Evolutionary conservation across 805 yeast species (phyloP), one percentile per base, ranked within the genome.

Genomic region (Lachancea dasiensis): DNA sequence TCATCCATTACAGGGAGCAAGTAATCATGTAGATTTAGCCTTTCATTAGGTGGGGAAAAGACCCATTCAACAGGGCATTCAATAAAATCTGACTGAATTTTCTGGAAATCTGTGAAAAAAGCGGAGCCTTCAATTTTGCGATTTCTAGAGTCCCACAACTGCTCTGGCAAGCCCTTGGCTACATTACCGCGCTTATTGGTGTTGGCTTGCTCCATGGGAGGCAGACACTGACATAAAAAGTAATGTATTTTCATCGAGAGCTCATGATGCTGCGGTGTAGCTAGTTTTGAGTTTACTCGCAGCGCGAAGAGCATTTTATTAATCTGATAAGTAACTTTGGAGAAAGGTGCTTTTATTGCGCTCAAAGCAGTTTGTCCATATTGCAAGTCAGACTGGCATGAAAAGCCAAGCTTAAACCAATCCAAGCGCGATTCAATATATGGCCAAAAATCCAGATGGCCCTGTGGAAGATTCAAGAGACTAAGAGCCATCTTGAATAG

Each of bases 341-440:
- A 47, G 20, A 56, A 38, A 3, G 64, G 64, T 27, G 49, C 48
- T 34, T 52, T 56, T 27, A 56, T 56, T 39, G 63, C 59, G 25
- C 51, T 49, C 31, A 59, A 37, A 28, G 49, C 47, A 2, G 63
- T 51, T 4, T 32, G 31, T 5, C 60, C 58, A 14, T 41, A 35
- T 8, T 36, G 40, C 28, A 44, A 39, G 15, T 44, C 44, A 8
- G 32, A 26, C 21, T 20, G 20, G 25, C 15, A 17, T 41, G 31
- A 18, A 36, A 40, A 21, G 45, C 47, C 38, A 38, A 49, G 41
- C 32, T 51, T 54, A 32, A 56, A 58, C 60, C 63, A 56, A 14
- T 47, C 47, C 6, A 53, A 31, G 33, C 62, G 51, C 15, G 59
- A 46, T 36, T 54, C 59, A 6, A 52, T 41, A 34, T 56, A 59